Base-by-base conservation (phyloP, 192 early-diverging fungal genomes). In the Martensiomyces pterosporus region DNA sequence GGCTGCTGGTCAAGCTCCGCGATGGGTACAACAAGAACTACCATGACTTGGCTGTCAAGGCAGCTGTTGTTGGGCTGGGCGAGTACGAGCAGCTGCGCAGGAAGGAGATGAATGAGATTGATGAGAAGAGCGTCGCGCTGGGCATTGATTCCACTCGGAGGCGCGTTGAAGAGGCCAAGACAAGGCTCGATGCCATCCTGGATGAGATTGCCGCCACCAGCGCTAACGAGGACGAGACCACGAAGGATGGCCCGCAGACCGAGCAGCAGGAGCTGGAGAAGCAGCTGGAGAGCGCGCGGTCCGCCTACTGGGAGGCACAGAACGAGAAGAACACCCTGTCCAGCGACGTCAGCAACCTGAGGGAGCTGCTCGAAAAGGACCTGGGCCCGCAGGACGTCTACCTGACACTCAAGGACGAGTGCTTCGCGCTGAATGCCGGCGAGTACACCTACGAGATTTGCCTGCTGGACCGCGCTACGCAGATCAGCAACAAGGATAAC, bases 371-470 rank as follows among this genome's bases (percentile, higher is more conserved):
- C 12, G 59, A 54, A 1, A 74, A 66, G 15, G 90, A 95, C 64
- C 82, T 88, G 48, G 96, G 96, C 1, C 64, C 66, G 1, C 49
- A 82, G 4, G 72, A 77, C 32, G 80, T 85, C 45, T 97, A 81
- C 72, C 78, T 83, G 35, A 63, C 82, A 23, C 22, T 93, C 1
- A 65, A 80, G 16, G 74, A 79, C 22, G 38, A 86, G 42, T 98
- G 95, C 73, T 66, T 86, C 46, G 69, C 75, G 10, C 63, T 81
- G 15, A 80, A 89, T 46, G 70, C 82, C 1, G 64, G 60, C 47
- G 59, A 76, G 40, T 83, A 83, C 53, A 71, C 52, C 4, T 90
- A 81, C 52, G 75, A 91, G 80, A 43, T 95, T 54, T 99, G 96
- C 67, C 52, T 94, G 15, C 77, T 89, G 55, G 88, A 82, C 13